Evolutionary conservation across 192 early-diverging fungal species (phyloP), one percentile per base, ranked within the genome.

Genomic region (Podila clonocystis): DNA sequence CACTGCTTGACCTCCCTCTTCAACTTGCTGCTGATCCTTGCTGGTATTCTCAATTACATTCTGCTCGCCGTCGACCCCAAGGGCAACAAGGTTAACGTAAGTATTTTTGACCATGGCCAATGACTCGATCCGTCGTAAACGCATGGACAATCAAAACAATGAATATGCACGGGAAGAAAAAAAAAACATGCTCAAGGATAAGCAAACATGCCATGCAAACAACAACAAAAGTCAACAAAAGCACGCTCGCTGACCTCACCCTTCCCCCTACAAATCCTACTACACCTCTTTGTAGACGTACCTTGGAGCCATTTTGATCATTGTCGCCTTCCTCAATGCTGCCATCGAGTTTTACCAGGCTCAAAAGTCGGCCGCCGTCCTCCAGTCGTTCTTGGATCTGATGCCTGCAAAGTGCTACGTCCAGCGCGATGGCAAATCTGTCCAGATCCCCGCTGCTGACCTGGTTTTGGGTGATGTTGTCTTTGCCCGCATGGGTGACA

Each of bases 271-370:
- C 19, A 29, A n/a, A 52, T 30, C 9, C n/a, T n/a, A n/a, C n/a
- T 55, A 61, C 50, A 28, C 30, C 58, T 29, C 59, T 45, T n/a
- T 69, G 36, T 84, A 95, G 93, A 88, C 89, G 26, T 97, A 97
- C 74, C 89, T 97, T 55, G 97, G 97, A 30, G 93, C 91, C 52
- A 96, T 99, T 72, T 86, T 97, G 1, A 90, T 99, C 63, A 87
- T 62, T 58, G 95, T 99, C 52, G 94, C 96, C 2, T 93, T 99
- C 62, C 59, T 95, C 52, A 99, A 99, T 78, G 94, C 97, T 3
- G 86, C 84, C 36, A 95, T 99, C 75, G 97, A 99, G 82, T 97
- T 96, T 82, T 93, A 92, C 72, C 97, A 99, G 85, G 83, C 89
- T 62, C 94, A 93, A 83, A 99, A 99, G 84, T 92, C 93, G 34